These are phyloP conservation scores for Massariosphaeria phaeospora DNA, from an alignment of 495 filamentous ascomycete genomes.

Conservation along the genomic window DNA sequence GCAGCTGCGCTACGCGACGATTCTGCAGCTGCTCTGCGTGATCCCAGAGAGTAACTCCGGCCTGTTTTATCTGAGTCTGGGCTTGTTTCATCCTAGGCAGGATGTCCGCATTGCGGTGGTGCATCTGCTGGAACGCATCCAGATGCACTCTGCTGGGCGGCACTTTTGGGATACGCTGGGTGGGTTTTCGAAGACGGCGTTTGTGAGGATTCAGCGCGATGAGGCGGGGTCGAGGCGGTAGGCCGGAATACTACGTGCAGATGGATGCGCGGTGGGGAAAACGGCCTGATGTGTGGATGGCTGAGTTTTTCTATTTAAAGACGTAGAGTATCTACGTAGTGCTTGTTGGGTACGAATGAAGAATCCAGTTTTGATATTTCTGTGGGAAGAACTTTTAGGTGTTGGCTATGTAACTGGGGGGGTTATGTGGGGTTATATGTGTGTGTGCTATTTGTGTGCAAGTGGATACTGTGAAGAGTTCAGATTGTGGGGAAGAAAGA, in stretches of 20 bases:
- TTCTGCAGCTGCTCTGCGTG: constrained; percentile 80
- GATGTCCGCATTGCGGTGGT: constrained; percentile 74
- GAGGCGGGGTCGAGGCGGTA: constrained; percentile 8
- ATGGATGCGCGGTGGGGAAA: background rate
- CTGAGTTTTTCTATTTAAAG: no score
- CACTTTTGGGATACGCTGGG: constrained; percentile 89
- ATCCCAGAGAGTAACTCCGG: constrained; percentile 84
- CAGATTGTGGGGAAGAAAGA: no score
- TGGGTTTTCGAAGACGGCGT: constrained; percentile 77
- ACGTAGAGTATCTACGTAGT: no score
- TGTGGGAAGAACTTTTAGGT: no score
- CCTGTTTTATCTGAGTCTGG: constrained; percentile 85
- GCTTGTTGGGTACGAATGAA: no score
- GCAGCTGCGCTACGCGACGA: constrained; percentile 65
- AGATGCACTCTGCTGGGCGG: constrained; percentile 79
- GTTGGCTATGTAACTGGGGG: no score
- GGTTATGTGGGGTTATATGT: no score
- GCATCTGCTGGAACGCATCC: constrained; percentile 75
- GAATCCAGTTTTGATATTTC: no score
- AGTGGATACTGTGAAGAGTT: no score
- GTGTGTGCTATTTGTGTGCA: no score
- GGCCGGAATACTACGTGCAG: background rate
- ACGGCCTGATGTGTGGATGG: no score
- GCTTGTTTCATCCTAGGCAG: constrained; percentile 83
- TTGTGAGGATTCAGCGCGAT: constrained; percentile 43